Base-by-base conservation (phyloP, 805 yeast species). In the Yarrowia sp. region DNA sequence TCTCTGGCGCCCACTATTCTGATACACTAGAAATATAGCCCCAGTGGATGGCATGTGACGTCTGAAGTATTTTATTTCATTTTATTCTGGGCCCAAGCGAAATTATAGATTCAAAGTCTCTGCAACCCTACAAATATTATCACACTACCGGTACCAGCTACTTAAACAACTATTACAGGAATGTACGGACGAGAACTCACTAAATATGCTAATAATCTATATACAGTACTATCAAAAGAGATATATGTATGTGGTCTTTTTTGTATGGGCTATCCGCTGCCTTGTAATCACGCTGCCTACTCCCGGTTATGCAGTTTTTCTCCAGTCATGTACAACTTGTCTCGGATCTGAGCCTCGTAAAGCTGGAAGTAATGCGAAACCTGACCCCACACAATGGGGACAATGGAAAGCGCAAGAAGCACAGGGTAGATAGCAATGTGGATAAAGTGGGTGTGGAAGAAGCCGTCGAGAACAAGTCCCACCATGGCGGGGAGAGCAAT, bases 291-390 rank as follows among this genome's bases (percentile, higher is more conserved):
- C 14, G 11, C n/a, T 32, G 2, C 8, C 10, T 55, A 53, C 15
- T 65, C 69, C 64, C 70, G 67, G 63, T 75, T 75, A 55, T 75
- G 75, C 39, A 75, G 69, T 45, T 71, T 75, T 48, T 70, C 69
- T 14, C 78, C 77, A 22, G 75, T 70, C 38, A 72, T 65, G 63
- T 75, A 75, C 7, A 71, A 69, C 22, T 73, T 72, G 64, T 75
- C 78, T 15, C 75, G 66, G n/a, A 75, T 71, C 15, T 65, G 43
- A 9, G 62, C 42, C 33, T 67, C 65, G 68, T 68, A 69, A 17
- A 44, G 35, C 18, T 50, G 35, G 43, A 65, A 64, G 28, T 31
- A 33, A 8, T 58, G 47, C 11, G 42, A 63, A 38, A 22, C 15
- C 14, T 36, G 47, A 14, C 36, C 48, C 39, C 44, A 32, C 17